These are phyloP conservation scores for Bodo saltans DNA, from an alignment of 78 protist species.

Conservation along the genomic window DNA sequence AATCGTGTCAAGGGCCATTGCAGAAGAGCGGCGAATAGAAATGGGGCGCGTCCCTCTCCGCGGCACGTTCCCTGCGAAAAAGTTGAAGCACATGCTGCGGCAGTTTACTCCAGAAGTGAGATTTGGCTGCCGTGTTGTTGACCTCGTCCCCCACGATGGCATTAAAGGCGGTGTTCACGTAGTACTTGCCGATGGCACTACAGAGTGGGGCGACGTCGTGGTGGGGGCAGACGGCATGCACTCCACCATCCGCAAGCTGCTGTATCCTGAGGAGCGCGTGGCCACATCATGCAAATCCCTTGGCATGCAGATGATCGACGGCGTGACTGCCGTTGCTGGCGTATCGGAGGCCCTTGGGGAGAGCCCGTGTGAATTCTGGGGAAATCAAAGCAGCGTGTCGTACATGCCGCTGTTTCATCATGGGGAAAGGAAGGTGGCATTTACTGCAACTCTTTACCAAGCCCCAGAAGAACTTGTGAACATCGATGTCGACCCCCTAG, in stretches of 20 bases:
- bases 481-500: neutral
- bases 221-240: neutral
- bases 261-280: neutral
- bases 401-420: neutral
- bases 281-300: neutral
- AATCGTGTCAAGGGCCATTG: neutral
- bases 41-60: neutral
- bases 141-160: neutral
- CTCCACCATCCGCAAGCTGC: neutral
- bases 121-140: neutral
- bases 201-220: neutral
- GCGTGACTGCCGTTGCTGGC: neutral
- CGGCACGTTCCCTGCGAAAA: neutral
- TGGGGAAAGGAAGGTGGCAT: neutral
- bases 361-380: neutral
- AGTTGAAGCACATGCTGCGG: neutral
- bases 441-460: neutral
- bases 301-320: neutral
- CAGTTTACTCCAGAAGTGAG: neutral
- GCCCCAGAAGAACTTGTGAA: neutral
- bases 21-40: neutral
- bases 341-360: neutral
- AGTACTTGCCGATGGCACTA: neutral
- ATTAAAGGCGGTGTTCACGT: neutral
- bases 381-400: neutral